Conservation (phyloP, 179 eudicot genomes). For the Actinidia chinensis region DNA sequence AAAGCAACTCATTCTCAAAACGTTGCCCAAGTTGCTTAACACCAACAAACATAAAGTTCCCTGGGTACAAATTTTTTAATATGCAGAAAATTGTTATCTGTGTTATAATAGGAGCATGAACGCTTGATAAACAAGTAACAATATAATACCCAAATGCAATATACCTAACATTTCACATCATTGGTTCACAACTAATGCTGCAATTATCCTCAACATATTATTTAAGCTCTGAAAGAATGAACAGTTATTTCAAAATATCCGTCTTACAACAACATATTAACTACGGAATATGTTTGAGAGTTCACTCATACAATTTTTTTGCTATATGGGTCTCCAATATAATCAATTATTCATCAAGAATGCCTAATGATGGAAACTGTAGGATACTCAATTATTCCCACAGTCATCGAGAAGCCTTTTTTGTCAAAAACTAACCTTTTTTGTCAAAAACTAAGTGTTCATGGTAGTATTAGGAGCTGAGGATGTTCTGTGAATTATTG, state of each 20-base stretch:
- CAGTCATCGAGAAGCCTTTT: not conserved
- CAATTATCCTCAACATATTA: not conserved
- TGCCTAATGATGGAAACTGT: not conserved
- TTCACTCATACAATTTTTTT: not conserved
- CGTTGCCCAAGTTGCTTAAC: no score
- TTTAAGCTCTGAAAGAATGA: no score
- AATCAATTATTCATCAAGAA: not conserved
- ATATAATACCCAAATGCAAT: not conserved
- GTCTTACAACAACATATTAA: not conserved
- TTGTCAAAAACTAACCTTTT: not conserved
- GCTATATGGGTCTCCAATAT: not conserved
- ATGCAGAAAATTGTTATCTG: not conserved
- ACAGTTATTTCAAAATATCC: no score
- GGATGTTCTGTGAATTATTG: not conserved
- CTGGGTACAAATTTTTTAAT: no score
- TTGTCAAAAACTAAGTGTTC: not conserved
- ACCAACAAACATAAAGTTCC: no score
- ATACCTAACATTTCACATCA: not conserved
- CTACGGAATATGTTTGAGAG: no score
- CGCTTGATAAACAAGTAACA: not conserved
- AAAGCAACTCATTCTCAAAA: no score
- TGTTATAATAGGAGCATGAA: no score
- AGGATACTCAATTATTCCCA: not conserved
- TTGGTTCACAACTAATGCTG: not conserved
- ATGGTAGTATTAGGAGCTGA: not conserved